Evolutionary conservation across 371 early-diverging fungal species (phyloP).

Genomic region (Funneliformis caledonium): DNA sequence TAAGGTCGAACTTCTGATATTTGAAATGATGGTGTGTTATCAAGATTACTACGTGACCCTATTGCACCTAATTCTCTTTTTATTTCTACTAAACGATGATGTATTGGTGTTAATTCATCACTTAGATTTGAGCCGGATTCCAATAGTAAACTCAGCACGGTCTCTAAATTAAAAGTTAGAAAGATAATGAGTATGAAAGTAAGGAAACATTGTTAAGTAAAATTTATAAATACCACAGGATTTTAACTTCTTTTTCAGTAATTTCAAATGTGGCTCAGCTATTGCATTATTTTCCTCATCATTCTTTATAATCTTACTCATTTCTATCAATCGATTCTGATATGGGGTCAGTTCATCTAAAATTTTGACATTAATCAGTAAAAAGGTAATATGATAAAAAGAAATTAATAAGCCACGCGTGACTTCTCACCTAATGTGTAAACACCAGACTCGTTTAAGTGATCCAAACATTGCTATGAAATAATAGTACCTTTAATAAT

Average conservation of each 20-base stretch:
- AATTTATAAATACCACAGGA: neutral
- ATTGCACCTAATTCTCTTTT: constrained; percentile 61
- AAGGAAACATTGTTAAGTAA: neutral
- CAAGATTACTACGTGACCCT: constrained; percentile 48
- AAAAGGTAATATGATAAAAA: neutral
- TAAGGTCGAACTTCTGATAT: constrained; percentile 56
- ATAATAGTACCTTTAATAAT: neutral
- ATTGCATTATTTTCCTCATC: neutral
- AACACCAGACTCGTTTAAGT: constrained; percentile 69
- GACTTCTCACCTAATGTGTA: constrained; percentile 57
- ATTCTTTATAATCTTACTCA: constrained; percentile 2
- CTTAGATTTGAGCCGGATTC: constrained; percentile 45
- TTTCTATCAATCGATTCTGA: constrained; percentile 7
- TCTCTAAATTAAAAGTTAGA: constrained; percentile 48
- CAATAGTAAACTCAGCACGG: constrained; percentile 44
- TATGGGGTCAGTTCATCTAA: constrained; percentile 20
- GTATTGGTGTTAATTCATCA: constrained; percentile 59
- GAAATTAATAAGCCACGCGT: neutral
- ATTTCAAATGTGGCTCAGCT: constrained; percentile 21
- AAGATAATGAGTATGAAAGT: neutral
- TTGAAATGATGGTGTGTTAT: constrained; percentile 46
- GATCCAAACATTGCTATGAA: constrained; percentile 70
- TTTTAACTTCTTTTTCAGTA: constrained; percentile 10
- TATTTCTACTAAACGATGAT: constrained; percentile 66
- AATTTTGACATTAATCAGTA: neutral